These are phyloP conservation scores for Eucalyptus cloeziana DNA, from an alignment of 345 rosid genomes.

Conservation along the genomic window DNA sequence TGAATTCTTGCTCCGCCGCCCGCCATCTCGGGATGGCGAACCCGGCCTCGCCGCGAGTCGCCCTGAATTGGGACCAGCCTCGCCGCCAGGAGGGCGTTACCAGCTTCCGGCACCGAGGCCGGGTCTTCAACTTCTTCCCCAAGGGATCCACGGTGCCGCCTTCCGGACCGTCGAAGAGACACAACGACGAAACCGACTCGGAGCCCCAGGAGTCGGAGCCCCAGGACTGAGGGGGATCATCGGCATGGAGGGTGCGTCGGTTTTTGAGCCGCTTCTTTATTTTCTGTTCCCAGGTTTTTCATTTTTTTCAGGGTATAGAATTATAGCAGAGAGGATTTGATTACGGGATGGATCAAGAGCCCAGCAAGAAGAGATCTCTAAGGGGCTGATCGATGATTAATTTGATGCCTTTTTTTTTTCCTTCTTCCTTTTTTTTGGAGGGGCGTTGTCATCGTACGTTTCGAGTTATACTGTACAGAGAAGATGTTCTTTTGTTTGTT, in stretches of 20 bases:
- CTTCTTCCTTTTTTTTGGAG: neutral
- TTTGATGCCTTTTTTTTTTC: neutral
- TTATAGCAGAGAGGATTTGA: neutral
- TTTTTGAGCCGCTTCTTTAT: neutral
- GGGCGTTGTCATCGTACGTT: neutral
- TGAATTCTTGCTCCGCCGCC: neutral
- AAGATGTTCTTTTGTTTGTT: neutral
- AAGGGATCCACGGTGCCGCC: conserved; percentile 67
- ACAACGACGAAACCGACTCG: conserved; percentile 39
- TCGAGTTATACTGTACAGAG: neutral
- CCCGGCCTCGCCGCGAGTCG: neutral
- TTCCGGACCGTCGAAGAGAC: conserved; percentile 77
- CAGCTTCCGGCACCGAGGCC: conserved; percentile 21
- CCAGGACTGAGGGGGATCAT: conserved; percentile 1
- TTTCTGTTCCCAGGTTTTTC: neutral
- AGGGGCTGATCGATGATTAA: neutral
- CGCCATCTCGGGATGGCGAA: neutral
- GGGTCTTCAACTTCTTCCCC: conserved; percentile 62
- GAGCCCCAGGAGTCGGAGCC: conserved; percentile 16
- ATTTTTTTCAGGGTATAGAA: neutral
- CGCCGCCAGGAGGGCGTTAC: conserved; percentile 6
- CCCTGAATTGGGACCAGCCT: neutral
- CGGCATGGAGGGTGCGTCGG: neutral
- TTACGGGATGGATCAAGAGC: neutral
- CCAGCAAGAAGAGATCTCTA: neutral